A percentile compares a stretch with the other conserved stretches of the same genome.
phyloP scores from a whole-genome alignment of 768 basidiomycete genomes.

The Lactarius hatsudake region DNA sequence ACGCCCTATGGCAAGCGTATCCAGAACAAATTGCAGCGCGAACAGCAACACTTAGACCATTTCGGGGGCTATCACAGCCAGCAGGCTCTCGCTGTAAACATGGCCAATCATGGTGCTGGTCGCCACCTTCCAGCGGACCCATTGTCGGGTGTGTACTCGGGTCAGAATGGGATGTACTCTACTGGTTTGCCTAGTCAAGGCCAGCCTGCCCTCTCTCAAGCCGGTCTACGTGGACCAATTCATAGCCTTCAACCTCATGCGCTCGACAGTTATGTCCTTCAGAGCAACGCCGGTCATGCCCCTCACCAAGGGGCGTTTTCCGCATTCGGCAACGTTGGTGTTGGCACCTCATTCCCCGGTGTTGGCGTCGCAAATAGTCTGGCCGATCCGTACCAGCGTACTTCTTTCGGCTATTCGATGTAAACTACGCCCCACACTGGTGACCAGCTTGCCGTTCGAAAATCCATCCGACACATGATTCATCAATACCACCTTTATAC shows the following conservation, averaged over 20 bases:
- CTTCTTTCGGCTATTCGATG: constrained; percentile 77
- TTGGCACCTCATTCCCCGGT: constrained; percentile 47
- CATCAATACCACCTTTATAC: constrained; percentile 27
- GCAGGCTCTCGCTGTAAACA: constrained; percentile 55
- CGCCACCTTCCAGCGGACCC: constrained; percentile 58
- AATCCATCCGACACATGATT: constrained; percentile 15
- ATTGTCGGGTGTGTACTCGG: constrained; percentile 63
- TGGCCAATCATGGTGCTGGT: constrained; percentile 47
- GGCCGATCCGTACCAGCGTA: constrained; percentile 74
- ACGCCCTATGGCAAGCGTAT: constrained; percentile 99
- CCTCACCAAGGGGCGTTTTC: constrained; percentile 58
- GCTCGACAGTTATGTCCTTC: constrained; percentile 80
- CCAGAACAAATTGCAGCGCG: constrained; percentile 96
- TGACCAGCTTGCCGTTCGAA: constrained; percentile 12
- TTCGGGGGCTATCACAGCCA: constrained; percentile 59
- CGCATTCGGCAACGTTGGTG: constrained; percentile 53
- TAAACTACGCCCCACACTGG: constrained; percentile 39
- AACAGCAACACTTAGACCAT: constrained; percentile 64
- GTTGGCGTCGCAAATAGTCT: constrained; percentile 50
- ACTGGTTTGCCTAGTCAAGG: constrained; percentile 58
- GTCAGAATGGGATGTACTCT: constrained; percentile 60
- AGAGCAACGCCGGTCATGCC: constrained; percentile 66
- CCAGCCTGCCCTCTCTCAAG: constrained; percentile 41
- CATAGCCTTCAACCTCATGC: constrained; percentile 65
- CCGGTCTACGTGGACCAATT: constrained; percentile 41